Evolutionary conservation across 2,329 filamentous ascomycete species (phyloP), one percentile per base, ranked within the genome.

Genomic region (Pseudopithomyces maydicus): DNA sequence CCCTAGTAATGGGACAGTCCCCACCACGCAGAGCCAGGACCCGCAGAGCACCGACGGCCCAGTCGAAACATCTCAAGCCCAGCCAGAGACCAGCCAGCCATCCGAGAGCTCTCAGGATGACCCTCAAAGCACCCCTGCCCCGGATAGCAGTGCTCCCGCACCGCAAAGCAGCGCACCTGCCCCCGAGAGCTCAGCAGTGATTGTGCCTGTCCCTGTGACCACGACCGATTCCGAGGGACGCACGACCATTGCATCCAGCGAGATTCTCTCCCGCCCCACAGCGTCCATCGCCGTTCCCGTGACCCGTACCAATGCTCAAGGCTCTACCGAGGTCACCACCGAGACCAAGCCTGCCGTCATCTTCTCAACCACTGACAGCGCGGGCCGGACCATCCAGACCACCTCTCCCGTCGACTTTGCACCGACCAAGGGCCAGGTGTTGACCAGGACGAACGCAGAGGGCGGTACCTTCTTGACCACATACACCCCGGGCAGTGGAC

Each of bases 391-490:
- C 19, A 69, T 79, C 41, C 69, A 76, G 33, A 61, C 66, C 26
- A 75, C 74, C 0, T 71, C 70, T 0, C 67, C 73, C 2, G 72
- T 69, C n/a, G 59, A 66, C 29, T 71, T 68, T 46, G 67, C 68
- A 2, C 70, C 70, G 1, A 74, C 73, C 0, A 47, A 62, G 1
- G 79, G 79, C 46, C 72, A 79, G 44, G 75, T 80, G 19, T 66
- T 80, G 42, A 82, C 80, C 10, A 69, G 70, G 15, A 82, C 79
- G 11, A 70, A 82, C 58, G 66, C 61, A 2, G 22, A 58, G 7
- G 80, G 80, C 22, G 59, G 65, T 36, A 77, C 78, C 2, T 74
- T 81, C 54, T 60, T 80, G 49, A 79, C 80, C 2, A 82, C 80
- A 1, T 81, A 78, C 63, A 81, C 79, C 1, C 80, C 80, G 3